These are phyloP conservation scores for Discostella pseudostelligera DNA, from an alignment of 108 stramenopile species.

Conservation along the genomic window DNA sequence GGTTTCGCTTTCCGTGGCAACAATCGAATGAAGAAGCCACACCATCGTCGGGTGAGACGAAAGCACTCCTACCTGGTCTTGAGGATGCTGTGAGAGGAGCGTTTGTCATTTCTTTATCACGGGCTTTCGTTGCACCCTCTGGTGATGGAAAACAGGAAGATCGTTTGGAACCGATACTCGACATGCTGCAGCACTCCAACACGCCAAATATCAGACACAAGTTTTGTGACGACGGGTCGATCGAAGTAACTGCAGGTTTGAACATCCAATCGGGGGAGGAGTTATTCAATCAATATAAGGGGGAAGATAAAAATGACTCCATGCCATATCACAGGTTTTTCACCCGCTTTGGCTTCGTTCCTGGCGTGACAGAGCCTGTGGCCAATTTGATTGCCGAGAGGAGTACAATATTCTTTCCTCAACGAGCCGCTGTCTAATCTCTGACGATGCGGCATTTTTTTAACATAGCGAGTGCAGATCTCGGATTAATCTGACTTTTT, in stretches of 20 bases:
- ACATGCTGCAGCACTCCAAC: slow-evolving; percentile 70
- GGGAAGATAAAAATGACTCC: slow-evolving; percentile 57
- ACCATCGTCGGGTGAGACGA: not conserved
- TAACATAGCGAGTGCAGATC: not conserved
- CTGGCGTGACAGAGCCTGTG: slow-evolving; percentile 60
- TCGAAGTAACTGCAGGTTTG: slow-evolving; percentile 58
- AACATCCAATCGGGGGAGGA: slow-evolving; percentile 54
- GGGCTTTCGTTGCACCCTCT: slow-evolving; percentile 53
- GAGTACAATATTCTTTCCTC: slow-evolving; percentile 68
- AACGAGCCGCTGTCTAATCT: slow-evolving; percentile 54
- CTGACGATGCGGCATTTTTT: not conserved
- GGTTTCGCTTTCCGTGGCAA: slow-evolving; percentile 52
- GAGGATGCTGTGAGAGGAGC: slow-evolving; percentile 67
- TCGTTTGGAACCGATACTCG: slow-evolving; percentile 67
- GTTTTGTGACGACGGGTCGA: slow-evolving; percentile 39
- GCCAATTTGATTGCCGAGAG: slow-evolving; percentile 58
- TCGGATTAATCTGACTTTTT: slow-evolving; percentile 9
- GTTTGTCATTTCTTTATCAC: slow-evolving; percentile 63
- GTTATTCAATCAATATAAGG: slow-evolving; percentile 65
- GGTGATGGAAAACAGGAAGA: slow-evolving; percentile 45
- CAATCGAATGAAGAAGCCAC: slow-evolving; percentile 4
- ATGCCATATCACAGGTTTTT: slow-evolving; percentile 81
- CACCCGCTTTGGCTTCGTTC: slow-evolving; percentile 76
- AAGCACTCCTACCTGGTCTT: slow-evolving; percentile 42
- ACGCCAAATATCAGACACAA: slow-evolving; percentile 50